A percentile compares a stretch with the other conserved stretches of the same genome.
These are phyloP conservation scores for Fusarium nurragi DNA, from an alignment of 2,329 filamentous ascomycete species.

Conservation along the genomic window DNA sequence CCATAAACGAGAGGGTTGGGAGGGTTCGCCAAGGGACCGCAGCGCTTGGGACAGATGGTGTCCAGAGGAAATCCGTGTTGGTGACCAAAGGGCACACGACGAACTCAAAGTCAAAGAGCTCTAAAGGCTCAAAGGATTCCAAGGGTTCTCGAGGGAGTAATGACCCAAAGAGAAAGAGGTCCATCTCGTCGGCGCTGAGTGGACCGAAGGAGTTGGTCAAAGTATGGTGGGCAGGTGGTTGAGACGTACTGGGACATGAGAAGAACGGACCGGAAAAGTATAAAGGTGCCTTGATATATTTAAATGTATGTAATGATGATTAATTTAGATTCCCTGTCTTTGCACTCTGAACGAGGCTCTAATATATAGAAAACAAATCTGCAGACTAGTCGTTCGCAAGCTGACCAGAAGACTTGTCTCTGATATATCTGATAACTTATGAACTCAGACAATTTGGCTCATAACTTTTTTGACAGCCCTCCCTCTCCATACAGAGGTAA, in stretches of 20 bases:
- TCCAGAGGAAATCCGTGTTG: conserved; percentile 35
- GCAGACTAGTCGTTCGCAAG: too few species aligned
- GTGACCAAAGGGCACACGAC: conserved; percentile 24
- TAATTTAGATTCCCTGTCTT: conserved; percentile 12
- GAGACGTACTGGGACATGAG: background rate
- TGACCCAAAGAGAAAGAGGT: conserved; percentile 30
- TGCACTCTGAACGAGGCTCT: background rate
- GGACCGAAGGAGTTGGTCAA: conserved; percentile 41
- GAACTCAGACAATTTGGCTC: too few species aligned
- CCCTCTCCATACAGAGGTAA: background rate
- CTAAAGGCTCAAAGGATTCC: background rate
- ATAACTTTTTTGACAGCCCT: background rate
- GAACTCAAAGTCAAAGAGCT: conserved; percentile 18
- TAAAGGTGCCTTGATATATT: conserved; percentile 15
- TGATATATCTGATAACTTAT: background rate
- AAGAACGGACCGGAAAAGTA: conserved; percentile 26
- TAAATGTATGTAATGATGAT: conserved; percentile 25
- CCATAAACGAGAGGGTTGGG: conserved; percentile 26
- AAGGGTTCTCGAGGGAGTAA: conserved; percentile 7
- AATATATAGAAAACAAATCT: background rate
- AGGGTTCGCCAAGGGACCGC: conserved; percentile 35
- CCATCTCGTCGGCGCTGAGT: conserved; percentile 29
- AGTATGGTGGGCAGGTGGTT: conserved; percentile 41
- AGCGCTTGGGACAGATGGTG: conserved; percentile 23
- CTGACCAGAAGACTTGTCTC: background rate